A percentile compares a stretch with the other conserved stretches of the same genome.
These are phyloP conservation scores for Cladophialophora yegresii DNA, from an alignment of 2,329 filamentous ascomycete genomes.

Conservation along the genomic window DNA sequence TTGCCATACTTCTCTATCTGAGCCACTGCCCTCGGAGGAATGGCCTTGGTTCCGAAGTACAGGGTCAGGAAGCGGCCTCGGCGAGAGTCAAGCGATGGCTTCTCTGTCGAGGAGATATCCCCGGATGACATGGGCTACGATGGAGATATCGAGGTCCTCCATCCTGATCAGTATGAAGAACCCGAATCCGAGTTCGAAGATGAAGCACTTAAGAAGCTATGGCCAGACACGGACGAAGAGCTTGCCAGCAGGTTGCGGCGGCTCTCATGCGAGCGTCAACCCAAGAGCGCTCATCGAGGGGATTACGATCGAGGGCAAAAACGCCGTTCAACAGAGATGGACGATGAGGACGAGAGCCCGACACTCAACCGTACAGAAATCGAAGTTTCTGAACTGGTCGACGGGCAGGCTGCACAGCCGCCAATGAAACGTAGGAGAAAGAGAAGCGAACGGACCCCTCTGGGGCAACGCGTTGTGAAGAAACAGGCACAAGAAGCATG, in stretches of 20 bases:
- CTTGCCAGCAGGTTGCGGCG: conserved; percentile 29
- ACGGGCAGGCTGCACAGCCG: conserved; percentile 22
- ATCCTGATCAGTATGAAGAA: conserved; percentile 44
- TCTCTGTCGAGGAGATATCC: conserved; percentile 38
- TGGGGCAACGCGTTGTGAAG: conserved; percentile 19
- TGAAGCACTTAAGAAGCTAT: conserved; percentile 43
- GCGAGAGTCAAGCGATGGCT: conserved; percentile 34
- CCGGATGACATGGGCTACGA: conserved; percentile 40
- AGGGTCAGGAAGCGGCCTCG: conserved; percentile 30
- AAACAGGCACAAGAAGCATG: conserved; percentile 17
- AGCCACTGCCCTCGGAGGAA: neutral
- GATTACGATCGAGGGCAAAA: conserved; percentile 20
- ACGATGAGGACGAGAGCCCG: conserved; percentile 6
- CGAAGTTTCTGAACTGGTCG: conserved; percentile 30
- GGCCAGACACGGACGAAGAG: conserved; percentile 35
- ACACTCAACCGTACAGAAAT: conserved; percentile 21
- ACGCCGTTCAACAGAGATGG: conserved; percentile 26
- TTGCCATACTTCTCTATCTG: neutral
- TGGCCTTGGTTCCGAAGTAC: conserved; percentile 17
- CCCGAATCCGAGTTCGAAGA: conserved; percentile 35
- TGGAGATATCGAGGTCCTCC: conserved; percentile 40
- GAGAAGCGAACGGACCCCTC: conserved; percentile 9
- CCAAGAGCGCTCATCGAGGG: neutral
- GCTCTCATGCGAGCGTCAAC: conserved; percentile 26
- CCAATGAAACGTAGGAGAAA: conserved; percentile 27